These are phyloP conservation scores for Beta corolliflora DNA, from an alignment of 179 eudicot genomes.

Conservation along the genomic window DNA sequence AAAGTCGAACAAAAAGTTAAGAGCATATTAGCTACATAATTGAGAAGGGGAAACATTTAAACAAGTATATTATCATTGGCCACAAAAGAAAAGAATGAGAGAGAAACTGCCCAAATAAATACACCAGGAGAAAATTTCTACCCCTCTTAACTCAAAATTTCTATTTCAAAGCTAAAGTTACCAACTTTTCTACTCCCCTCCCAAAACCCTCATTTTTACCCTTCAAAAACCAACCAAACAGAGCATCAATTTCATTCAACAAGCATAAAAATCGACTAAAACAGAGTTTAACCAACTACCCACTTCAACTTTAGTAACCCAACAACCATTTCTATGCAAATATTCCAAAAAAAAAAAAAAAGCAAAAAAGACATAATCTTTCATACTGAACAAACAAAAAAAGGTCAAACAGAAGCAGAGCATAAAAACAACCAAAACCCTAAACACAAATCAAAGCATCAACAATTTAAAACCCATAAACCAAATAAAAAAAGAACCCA, in stretches of 20 bases:
- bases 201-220: not conserved
- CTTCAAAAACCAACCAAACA: slow-evolving; percentile 26
- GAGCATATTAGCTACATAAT: not conserved
- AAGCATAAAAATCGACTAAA: slow-evolving; percentile 7
- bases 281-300: slow-evolving; percentile 16
- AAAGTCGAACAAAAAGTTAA: not conserved
- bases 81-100: not conserved
- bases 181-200: slow-evolving; percentile 4
- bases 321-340: slow-evolving; percentile 6
- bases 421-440: slow-evolving; percentile 28
- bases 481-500: slow-evolving; percentile 13
- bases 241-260: slow-evolving; percentile 26
- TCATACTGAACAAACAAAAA: not conserved
- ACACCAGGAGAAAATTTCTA: not conserved
- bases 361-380: not conserved
- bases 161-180: not conserved
- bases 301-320: slow-evolving; percentile 9
- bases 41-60: not conserved
- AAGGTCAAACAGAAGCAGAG: slow-evolving; percentile 33
- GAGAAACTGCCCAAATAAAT: not conserved
- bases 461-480: not conserved
- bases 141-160: not conserved
- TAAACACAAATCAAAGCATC: slow-evolving; percentile 1
- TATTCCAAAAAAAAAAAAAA: not conserved
- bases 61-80: not conserved